Conservation (phyloP, 1,284 basidiomycete genomes). For the Puccinia triticina region DNA sequence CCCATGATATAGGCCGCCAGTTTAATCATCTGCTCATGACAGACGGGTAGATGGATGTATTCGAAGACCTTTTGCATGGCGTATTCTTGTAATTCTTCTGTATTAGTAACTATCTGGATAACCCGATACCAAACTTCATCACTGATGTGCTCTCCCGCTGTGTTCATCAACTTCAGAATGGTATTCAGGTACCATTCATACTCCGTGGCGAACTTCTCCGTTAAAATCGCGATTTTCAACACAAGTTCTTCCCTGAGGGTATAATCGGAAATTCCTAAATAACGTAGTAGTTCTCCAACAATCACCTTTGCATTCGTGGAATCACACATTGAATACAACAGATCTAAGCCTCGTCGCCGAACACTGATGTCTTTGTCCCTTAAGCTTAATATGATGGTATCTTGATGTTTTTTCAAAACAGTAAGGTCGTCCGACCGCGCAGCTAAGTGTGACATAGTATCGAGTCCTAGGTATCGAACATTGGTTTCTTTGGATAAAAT, state of each 20-base stretch:
- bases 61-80: conserved; percentile 92
- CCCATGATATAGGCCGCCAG: conserved; percentile 96
- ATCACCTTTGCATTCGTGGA: conserved; percentile 90
- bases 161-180: conserved; percentile 88
- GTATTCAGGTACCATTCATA: conserved; percentile 83
- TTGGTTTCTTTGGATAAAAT: conserved; percentile 98
- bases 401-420: conserved; percentile 92
- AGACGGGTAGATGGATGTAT: conserved; percentile 81
- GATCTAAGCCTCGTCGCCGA: conserved; percentile 85
- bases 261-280: conserved; percentile 91
- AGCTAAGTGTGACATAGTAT: conserved; percentile 97
- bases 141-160: conserved; percentile 96
- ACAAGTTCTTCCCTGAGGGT: conserved; percentile 97
- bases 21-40: conserved; percentile 96
- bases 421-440: conserved; percentile 80
- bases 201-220: conserved; percentile 90
- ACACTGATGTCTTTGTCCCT: conserved; percentile 98
- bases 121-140: conserved; percentile 99
- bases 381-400: conserved; percentile 88
- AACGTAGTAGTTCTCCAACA: conserved; percentile 89
- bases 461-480: conserved; percentile 93
- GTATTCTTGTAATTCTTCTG: conserved; percentile 83
- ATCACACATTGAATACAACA: conserved; percentile 99
- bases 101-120: conserved; percentile 97
- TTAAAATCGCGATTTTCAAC: conserved; percentile 94